Base-by-base conservation (phyloP, 495 filamentous ascomycete species). In the Penicillium bovifimosum region DNA sequence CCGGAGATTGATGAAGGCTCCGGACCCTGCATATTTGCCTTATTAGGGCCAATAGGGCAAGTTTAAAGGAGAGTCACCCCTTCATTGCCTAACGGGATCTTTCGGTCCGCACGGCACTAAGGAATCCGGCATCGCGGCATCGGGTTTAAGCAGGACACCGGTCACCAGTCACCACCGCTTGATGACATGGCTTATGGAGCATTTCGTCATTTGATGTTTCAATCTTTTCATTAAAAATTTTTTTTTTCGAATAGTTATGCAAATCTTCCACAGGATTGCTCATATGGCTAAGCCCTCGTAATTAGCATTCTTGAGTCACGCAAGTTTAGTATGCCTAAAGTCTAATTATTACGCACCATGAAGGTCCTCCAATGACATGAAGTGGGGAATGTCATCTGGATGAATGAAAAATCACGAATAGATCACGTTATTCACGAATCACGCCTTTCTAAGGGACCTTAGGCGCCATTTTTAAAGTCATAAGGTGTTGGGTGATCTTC, bases 101-200 rank as follows among this genome's bases (percentile, higher is more conserved):
- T 54, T 55, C 60, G 62, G 61, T 50, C 61, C 61, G 58, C 41
- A 58, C 61, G 53, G 55, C 52, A 52, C 29, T 38, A 28, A 50
- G 32, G 13, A 40, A 53, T 42, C 53, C 54, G 58, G 58, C 58
- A 60, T 57, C 53, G 54, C 54, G 58, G 58, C 58, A 60, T 57
- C 53, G 54, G 58, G 16, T 14, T 45, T 17, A 5, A n/a, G n/a
- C n/a, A n/a, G n/a, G n/a, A n/a, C n/a, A n/a, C n/a, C n/a, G n/a
- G n/a, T n/a, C n/a, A 34, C 10, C 13, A 13, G 32, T 0, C 34
- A 8, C 38, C 18, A 40, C 24, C 5, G 28, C 13, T n/a, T 29
- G 9, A 29, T 24, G n/a, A 28, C 40, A 42, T 4, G n/a, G 45
- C n/a, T 14, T 18, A 44, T 31, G 41, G 14, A 27, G 18, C 24